A percentile compares a stretch with the other conserved stretches of the same genome.
Evolutionary conservation across 2,329 filamentous ascomycete genomes (phyloP).

Genomic region (Diplodia scrobiculata): DNA sequence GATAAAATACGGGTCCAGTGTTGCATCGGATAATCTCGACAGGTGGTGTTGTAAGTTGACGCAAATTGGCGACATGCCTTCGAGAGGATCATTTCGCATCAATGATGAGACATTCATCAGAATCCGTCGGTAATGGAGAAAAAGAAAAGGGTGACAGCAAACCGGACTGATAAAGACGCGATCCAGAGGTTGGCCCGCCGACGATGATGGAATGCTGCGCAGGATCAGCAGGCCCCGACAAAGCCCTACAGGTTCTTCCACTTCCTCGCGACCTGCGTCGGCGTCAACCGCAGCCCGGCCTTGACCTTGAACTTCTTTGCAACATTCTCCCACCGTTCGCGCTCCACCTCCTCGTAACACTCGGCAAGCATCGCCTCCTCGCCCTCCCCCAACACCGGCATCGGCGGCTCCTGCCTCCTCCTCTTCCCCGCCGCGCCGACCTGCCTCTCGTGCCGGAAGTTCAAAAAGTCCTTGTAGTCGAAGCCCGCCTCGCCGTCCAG

Average conservation of each 20-base stretch:
- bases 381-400: background rate
- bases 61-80: background rate
- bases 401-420: background rate
- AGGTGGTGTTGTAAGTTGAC: background rate
- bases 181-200: background rate
- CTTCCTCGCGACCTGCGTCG: conserved; percentile 16
- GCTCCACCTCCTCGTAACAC: conserved; percentile 17
- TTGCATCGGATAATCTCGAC: background rate
- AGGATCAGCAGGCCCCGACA: too few species aligned
- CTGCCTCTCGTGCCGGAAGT: conserved; percentile 34
- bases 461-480: conserved; percentile 40
- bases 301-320: conserved; percentile 11
- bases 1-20: too few species aligned
- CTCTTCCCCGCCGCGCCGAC: background rate
- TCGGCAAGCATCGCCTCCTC: conserved; percentile 6
- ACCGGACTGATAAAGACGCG: background rate
- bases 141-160: background rate
- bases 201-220: too few species aligned
- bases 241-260: background rate
- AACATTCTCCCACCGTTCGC: conserved; percentile 15
- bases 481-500: conserved; percentile 40
- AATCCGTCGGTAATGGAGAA: too few species aligned
- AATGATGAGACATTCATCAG: background rate
- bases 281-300: background rate
- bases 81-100: background rate